Percentiles rank a stretch among this genome's conserved stretches.
Evolutionary conservation across 768 basidiomycete species (phyloP).

Genomic region (Clavulina sp.): DNA sequence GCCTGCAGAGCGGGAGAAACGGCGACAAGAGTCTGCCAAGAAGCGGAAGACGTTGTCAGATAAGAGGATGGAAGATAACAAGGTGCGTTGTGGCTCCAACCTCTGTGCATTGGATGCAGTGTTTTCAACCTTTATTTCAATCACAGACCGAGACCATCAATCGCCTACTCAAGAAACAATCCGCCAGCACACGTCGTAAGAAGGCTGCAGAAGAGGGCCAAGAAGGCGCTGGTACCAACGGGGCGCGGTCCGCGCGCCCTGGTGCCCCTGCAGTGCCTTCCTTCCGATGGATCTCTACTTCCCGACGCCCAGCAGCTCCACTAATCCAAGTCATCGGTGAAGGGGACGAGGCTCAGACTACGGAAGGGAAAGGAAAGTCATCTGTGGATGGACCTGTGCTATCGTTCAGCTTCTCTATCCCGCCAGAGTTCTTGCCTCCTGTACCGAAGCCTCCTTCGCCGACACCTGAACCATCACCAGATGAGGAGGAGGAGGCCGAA

Average conservation of each 20-base stretch:
- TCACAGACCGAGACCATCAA: conserved; percentile 4
- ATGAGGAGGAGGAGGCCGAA: too few species aligned
- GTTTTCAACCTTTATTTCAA: too few species aligned
- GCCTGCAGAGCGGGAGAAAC: not conserved
- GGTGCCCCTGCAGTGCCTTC: not conserved
- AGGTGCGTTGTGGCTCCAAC: not conserved
- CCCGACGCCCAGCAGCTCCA: not conserved
- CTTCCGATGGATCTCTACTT: conserved; percentile 3
- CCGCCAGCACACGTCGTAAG: not conserved
- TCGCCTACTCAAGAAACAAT: conserved; percentile 3
- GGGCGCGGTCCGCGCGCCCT: not conserved
- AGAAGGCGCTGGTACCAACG: not conserved
- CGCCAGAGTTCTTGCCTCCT: not conserved
- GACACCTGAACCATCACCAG: too few species aligned
- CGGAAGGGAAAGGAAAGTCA: not conserved
- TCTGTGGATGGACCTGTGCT: not conserved
- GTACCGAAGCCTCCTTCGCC: not conserved
- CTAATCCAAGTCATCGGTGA: not conserved
- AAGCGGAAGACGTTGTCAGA: not conserved
- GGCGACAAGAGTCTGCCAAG: not conserved
- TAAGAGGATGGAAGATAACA: conserved; percentile 1
- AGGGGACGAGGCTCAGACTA: not conserved
- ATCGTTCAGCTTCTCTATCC: not conserved
- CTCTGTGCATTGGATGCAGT: not conserved
- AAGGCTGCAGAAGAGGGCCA: not conserved